These are phyloP conservation scores for Sarocladiaceae sp. DNA, from an alignment of 2,329 filamentous ascomycete species.

Conservation along the genomic window DNA sequence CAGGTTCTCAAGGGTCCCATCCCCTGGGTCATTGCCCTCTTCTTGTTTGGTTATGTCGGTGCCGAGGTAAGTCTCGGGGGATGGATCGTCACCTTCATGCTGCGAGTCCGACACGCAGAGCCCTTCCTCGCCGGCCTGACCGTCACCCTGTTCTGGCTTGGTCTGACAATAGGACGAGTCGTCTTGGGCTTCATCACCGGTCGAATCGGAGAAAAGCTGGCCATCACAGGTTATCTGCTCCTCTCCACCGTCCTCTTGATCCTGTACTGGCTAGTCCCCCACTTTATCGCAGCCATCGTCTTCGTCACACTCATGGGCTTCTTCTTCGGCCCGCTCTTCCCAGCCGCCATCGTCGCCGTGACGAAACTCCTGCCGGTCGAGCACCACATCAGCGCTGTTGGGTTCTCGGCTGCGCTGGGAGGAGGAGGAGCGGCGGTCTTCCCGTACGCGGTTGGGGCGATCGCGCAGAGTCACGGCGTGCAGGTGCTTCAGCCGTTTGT, in stretches of 20 bases:
- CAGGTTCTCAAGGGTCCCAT: constrained; percentile 43
- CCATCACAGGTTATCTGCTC: constrained; percentile 57
- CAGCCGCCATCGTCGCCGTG: constrained; percentile 62
- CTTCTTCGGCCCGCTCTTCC: constrained; percentile 74
- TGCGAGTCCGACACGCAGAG: constrained; percentile 62
- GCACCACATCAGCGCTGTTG: constrained; percentile 71
- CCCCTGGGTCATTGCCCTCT: constrained; percentile 67
- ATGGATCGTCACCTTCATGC: constrained; percentile 81
- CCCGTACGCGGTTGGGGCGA: constrained; percentile 59
- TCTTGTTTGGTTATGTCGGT: constrained; percentile 74
- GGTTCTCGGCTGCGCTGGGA: constrained; percentile 71
- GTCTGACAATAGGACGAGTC: constrained; percentile 68
- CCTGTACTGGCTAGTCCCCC: constrained; percentile 75
- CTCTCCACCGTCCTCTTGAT: constrained; percentile 60
- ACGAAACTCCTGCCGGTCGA: constrained; percentile 64
- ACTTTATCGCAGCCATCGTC: constrained; percentile 68
- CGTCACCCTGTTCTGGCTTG: constrained; percentile 78
- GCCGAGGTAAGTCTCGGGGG: constrained; percentile 67
- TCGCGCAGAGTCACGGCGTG: constrained; percentile 53
- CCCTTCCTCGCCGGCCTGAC: constrained; percentile 69
- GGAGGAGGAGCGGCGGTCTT: constrained; percentile 64
- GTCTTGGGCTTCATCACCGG: constrained; percentile 71
- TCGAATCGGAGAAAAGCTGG: constrained; percentile 60
- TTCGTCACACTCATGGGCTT: constrained; percentile 68
- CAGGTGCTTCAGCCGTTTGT: constrained; percentile 51